Evolutionary conservation across 1,284 basidiomycete genomes (phyloP), one percentile per base, ranked within the genome.

Genomic region (Schizophyllum amplum): DNA sequence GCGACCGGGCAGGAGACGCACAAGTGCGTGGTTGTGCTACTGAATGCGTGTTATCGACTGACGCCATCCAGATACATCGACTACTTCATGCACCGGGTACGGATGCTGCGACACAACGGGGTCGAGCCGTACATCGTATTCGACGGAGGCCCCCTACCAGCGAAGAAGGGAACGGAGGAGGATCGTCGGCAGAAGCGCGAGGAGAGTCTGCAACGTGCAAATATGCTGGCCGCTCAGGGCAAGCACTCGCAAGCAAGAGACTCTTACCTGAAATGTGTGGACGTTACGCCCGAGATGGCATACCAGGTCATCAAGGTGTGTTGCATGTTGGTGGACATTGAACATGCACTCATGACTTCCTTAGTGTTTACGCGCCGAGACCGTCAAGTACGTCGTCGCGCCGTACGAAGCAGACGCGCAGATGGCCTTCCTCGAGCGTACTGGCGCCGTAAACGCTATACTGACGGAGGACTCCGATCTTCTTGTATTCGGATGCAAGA

Each of bases 381-480:
- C 74, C 22, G 81, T 97, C 15, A 70, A 81, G 23, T 98, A 97
- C 68, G 78, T 99, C 24, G 97, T 99, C 4, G 97, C 97, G 4
- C 97, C 97, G 0, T 99, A 99, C 71, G 97, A 99, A 76, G 97
- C 97, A 0, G 97, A 99, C 68, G 94, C 97, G 0, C 97, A 99
- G 71, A 82, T 99, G 58, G 90, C 93, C 55, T 98, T 88, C 71
- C 79, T 99, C 52, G 97, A 99, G 68, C 83, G 83, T 51, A 72
- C 78, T 49, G 91, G 92, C 13, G 67, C 92, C 53, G 92, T 97
- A 54, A 88, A 97, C 68, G 97, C 87, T 2, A 89, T 99, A 68
- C 83, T 99, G 64, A 98, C 97, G 1, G 97, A 99, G 72, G 97
- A 99, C 73, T 98, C 96, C 4, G 97, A 99, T 72, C 78, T 99